Evolutionary conservation across 805 yeast genomes (phyloP), one percentile per base, ranked within the genome.

Genomic region (Yarrowia bubula): DNA sequence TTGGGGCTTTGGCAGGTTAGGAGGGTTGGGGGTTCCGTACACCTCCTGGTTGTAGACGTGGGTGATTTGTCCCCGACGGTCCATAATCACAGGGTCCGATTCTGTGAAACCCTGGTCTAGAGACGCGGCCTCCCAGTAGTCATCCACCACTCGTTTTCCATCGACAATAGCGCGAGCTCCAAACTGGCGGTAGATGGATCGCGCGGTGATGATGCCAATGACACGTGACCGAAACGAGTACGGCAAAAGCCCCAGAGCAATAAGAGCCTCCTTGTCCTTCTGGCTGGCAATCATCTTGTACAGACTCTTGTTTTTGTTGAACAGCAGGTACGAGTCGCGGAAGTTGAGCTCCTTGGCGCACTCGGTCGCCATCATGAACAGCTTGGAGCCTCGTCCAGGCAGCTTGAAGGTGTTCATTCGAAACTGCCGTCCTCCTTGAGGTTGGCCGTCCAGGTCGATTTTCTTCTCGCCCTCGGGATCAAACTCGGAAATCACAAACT

Each of bases 261-360:
- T 75, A 50, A 82, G 66, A 51, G 78, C 77, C 48, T 75, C 73
- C 55, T 75, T 73, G 44, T 81, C 83, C 31, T 71, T 73, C 3
- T 76, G 80, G 11, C 72, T 69, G 2, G 80, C 77, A 10, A 69
- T 67, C 28, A 76, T 68, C 53, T 80, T 79, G 63, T 70, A 73
- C 14, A 83, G 70, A 15, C 77, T 75, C 66, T 75, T 74, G 68
- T 76, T 74, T 65, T 75, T 71, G 60, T 77, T 74, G 69, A 85
- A 81, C 67, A 87, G 76, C 2, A 84, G 74, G 70, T 83, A 85
- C 43, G 84, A 81, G 69, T 84, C 87, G 65, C 83, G 75, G 71
- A 78, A 75, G 44, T 76, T 72, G 58, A 83, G 72, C 28, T 75
- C 72, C 67, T 83, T 75, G 51, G 81, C 80, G 66, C 76, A 71